Evolutionary conservation across 164 flowering plant species (phyloP).

Genomic region (Chloranthus sessilifolius): DNA sequence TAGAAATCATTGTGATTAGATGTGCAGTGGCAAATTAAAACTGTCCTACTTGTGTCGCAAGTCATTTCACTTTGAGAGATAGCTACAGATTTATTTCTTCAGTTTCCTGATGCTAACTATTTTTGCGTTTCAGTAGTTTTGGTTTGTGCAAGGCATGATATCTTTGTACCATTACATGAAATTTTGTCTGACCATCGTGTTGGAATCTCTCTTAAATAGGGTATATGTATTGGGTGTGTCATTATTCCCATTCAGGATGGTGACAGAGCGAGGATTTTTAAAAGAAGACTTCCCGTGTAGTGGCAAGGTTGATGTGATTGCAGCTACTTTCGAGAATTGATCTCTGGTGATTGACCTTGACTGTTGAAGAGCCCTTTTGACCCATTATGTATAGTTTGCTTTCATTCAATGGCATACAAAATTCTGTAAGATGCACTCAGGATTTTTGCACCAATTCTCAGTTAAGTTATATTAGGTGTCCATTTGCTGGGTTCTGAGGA

Average conservation of each 20-base stretch:
- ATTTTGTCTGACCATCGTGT: slow-evolving; percentile 35
- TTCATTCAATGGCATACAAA: slow-evolving; percentile 13
- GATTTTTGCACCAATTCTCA: slow-evolving; percentile 4
- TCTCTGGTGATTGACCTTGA: slow-evolving; percentile 22
- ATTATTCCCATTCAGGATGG: slow-evolving; percentile 43
- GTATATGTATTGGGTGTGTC: slow-evolving; percentile 42
- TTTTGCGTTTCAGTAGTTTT: slow-evolving; percentile 13
- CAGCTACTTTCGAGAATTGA: slow-evolving; percentile 21
- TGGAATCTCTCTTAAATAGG: slow-evolving; percentile 52
- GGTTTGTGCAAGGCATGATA: slow-evolving; percentile 19
- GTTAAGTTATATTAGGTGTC: slow-evolving; percentile 1
- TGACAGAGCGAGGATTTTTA: slow-evolving; percentile 35
- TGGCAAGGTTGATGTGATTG: slow-evolving; percentile 34
- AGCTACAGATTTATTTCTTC: too few species aligned
- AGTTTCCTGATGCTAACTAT: background rate
- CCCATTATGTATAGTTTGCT: slow-evolving; percentile 9
- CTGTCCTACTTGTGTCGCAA: too few species aligned
- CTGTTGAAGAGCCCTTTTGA: slow-evolving; percentile 14
- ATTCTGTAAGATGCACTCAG: slow-evolving; percentile 5
- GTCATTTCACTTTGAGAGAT: too few species aligned
- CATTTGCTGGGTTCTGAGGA: background rate
- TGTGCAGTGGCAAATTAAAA: too few species aligned
- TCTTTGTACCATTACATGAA: slow-evolving; percentile 19
- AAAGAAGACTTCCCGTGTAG: slow-evolving; percentile 42
- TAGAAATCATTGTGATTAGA: too few species aligned